Evolutionary conservation across 2,329 filamentous ascomycete genomes (phyloP), one percentile per base, ranked within the genome.

Genomic region (Paraphoma chrysanthemicola): DNA sequence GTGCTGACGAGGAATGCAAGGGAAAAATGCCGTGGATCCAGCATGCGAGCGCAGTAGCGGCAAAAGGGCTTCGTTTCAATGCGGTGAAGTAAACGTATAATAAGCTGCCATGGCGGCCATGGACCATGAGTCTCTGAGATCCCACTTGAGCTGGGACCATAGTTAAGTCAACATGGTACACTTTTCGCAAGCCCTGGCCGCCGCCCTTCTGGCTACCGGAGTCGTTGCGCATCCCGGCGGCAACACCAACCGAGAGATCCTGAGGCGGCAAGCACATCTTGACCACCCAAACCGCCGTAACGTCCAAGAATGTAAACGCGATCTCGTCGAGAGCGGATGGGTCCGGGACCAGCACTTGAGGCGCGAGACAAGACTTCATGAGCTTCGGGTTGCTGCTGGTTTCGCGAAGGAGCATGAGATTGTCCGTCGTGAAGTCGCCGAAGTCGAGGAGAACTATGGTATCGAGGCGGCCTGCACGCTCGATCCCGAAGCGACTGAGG

Each of bases 191-290:
- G 62, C 66, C 54, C 39, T 73, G 41, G 44, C 62, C 28, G 60
- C 66, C 46, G 54, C 58, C 10, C 62, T 74, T 58, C 48, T 71
- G 52, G 65, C 71, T 38, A 64, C 62, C n/a, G 58, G 63, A 11
- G 67, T 60, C 18, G 43, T 70, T 44, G 77, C 78, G 18, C 79
- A 80, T 53, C 78, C 78, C 0, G 77, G 77, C 10, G 76, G 77
- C 46, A 77, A 80, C 53, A 63, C 53, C 47, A 70, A 74, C 60
- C 69, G 57, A 52, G 70, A 74, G 11, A 68, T 74, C 12, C 41
- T 69, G 28, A 66, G 69, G 33, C 60, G 71, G 23, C 65, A 70
- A 48, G 68, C 69, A 33, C 70, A 77, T 62, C 67, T 69, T 54
- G 74, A 74, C 9, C 76, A 79, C 43, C 75, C 79, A 4, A 64